A percentile compares a stretch with the other conserved stretches of the same genome.
phyloP scores from a whole-genome alignment of 208 protist species.

The Crithidia sp. region DNA sequence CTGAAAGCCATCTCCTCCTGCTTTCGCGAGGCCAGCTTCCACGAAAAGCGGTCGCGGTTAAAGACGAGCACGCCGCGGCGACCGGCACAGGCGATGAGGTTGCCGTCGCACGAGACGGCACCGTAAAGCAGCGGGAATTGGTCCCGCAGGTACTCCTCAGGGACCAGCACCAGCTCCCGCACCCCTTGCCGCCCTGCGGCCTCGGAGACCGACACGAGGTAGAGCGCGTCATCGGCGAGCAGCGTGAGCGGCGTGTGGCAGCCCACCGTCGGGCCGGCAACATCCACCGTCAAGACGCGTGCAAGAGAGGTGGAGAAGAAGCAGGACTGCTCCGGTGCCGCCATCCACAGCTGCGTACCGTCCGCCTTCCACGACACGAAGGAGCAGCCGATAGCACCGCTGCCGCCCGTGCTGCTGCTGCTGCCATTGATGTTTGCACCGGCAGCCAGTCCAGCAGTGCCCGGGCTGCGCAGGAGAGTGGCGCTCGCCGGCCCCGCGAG shows the following conservation, averaged over 20 bases:
- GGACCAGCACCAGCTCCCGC: conserved; percentile 25
- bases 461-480: conserved; percentile 21
- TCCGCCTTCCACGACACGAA: conserved; percentile 37
- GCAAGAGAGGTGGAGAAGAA: conserved; percentile 42
- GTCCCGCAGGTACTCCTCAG: conserved; percentile 47
- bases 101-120: conserved; percentile 56
- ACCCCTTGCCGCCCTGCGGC: conserved; percentile 21
- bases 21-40: conserved; percentile 44
- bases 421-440: no score
- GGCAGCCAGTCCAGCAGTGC: no score
- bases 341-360: conserved; percentile 36
- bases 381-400: conserved; percentile 23
- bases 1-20: conserved; percentile 38
- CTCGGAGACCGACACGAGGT: conserved; percentile 33
- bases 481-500: conserved; percentile 20
- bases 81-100: conserved; percentile 49
- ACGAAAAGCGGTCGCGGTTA: conserved; percentile 41
- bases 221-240: conserved; percentile 38
- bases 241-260: conserved; percentile 42
- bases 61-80: conserved; percentile 47
- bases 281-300: conserved; percentile 33
- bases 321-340: conserved; percentile 26
- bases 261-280: conserved; percentile 37
- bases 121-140: conserved; percentile 67
- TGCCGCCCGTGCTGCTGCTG: neutral